Percentiles rank a stretch among this genome's conserved stretches.
phyloP scores from a whole-genome alignment of 805 yeast genomes.

The Saccharomycopsis olivae region DNA sequence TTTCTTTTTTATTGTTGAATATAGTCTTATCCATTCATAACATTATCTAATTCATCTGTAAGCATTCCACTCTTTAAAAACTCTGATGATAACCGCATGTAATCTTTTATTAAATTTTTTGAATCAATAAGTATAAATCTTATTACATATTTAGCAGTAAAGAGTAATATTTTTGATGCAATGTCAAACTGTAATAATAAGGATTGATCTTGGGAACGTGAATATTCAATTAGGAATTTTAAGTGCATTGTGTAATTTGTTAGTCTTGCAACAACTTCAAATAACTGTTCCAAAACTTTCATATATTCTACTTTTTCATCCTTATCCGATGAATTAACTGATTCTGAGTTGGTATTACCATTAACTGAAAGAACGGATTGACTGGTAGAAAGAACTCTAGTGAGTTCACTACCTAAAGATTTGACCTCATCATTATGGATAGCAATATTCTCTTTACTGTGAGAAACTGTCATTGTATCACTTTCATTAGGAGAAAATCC shows the following conservation, averaged over 20 bases:
- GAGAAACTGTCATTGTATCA: too few species aligned
- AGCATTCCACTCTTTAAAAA: not conserved
- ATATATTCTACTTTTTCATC: conserved; percentile 9
- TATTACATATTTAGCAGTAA: conserved; percentile 9
- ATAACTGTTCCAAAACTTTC: conserved; percentile 7
- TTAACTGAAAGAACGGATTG: too few species aligned
- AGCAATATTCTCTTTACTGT: too few species aligned
- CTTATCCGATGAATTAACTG: not conserved
- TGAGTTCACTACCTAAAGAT: too few species aligned
- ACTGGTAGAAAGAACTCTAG: too few species aligned
- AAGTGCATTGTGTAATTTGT: conserved; percentile 13
- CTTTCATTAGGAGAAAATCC: too few species aligned
- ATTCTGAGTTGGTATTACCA: too few species aligned
- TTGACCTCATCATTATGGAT: too few species aligned
- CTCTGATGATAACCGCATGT: conserved; percentile 7
- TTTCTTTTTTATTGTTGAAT: too few species aligned
- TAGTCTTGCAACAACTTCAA: conserved; percentile 9
- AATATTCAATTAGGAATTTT: not conserved
- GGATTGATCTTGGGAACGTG: not conserved
- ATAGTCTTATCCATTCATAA: too few species aligned
- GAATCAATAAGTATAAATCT: conserved; percentile 13
- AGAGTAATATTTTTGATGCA: conserved; percentile 1
- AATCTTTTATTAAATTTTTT: conserved; percentile 4
- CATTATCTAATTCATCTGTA: too few species aligned
- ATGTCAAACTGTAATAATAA: not conserved